A percentile compares a stretch with the other conserved stretches of the same genome.
phyloP scores from a whole-genome alignment of 2,329 filamentous ascomycete genomes.

The Dryadomyces quercivorus region DNA sequence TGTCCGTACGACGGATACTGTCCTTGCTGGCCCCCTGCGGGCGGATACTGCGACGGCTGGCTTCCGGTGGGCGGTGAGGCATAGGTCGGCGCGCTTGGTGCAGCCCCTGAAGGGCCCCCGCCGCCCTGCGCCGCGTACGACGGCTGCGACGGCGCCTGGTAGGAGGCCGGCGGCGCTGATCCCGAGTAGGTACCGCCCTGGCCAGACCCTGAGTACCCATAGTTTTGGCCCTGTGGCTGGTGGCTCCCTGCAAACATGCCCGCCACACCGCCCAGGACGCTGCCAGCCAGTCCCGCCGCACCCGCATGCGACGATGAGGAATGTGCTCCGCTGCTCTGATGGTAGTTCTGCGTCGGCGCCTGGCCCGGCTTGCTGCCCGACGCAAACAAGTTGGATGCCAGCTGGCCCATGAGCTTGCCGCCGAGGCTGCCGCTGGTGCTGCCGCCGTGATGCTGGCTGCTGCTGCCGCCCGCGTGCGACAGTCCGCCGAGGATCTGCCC shows the following conservation, averaged over 20 bases:
- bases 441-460: constrained; percentile 15
- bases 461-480: constrained; percentile 17
- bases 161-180: constrained; percentile 49
- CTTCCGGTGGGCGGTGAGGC: neutral
- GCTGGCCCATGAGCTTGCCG: constrained; percentile 44
- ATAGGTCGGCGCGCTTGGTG: neutral
- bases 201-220: constrained; percentile 48
- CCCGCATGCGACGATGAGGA: constrained; percentile 16
- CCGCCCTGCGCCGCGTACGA: constrained; percentile 12
- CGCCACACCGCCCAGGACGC: constrained; percentile 42
- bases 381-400: constrained; percentile 43
- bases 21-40: neutral
- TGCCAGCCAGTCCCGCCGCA: constrained; percentile 34
- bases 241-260: constrained; percentile 37
- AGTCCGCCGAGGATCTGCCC: constrained; percentile 35
- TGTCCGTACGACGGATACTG: neutral
- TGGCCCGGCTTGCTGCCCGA: constrained; percentile 33
- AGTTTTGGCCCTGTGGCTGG: constrained; percentile 29
- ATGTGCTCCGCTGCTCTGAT: constrained; percentile 30
- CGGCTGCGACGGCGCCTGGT: constrained; percentile 28
- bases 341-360: constrained; percentile 29
- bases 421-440: constrained; percentile 25
- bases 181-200: constrained; percentile 47
- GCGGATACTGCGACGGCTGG: neutral
- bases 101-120: neutral